Evolutionary conservation across 2,329 filamentous ascomycete species (phyloP), one percentile per base, ranked within the genome.

Genomic region (Trichoderma lentiforme): DNA sequence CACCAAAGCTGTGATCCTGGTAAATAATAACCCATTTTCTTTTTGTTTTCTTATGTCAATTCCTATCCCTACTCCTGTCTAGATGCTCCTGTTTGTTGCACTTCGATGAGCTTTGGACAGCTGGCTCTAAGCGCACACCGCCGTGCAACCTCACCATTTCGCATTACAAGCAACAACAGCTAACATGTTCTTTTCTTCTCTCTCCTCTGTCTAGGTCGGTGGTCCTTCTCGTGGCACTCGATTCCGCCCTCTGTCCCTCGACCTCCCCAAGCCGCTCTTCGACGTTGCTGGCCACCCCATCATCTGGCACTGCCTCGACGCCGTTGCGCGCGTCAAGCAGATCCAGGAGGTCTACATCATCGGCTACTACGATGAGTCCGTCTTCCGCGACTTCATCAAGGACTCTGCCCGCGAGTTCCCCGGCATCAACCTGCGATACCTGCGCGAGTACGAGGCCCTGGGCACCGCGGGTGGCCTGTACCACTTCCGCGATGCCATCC

Each of bases 351-450:
- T 99, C 78, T 95, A 96, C 86, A 91, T 99, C 79, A 97, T 99
- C 80, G 96, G 96, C 80, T 99, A 99, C 89, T 99, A 98, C 83
- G 96, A 99, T 81, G 96, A 98, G 85, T 89, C 90, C 58, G 93
- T 98, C 78, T 98, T 98, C 89, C 93, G 94, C 79, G 95, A 98
- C 84, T 98, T 98, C 85, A 97, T 98, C 86, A 97, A 97, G 84
- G 93, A 97, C 81, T 90, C 94, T 73, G 87, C 90, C 73, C 89
- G 89, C 81, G 92, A 93, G 81, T 97, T 97, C 85, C 94, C 95
- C 69, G 89, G 93, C 80, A 90, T 98, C 78, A 80, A 79, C 53
- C 94, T 98, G 84, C 94, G 95, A 82, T 99, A 99, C 85, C 90
- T 99, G 69, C 93, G 96, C 80, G 96, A 99, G 86, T 99, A 99